phyloP scores from a whole-genome alignment of 2,329 filamentous ascomycete species.

The Venturia nashicola region DNA sequence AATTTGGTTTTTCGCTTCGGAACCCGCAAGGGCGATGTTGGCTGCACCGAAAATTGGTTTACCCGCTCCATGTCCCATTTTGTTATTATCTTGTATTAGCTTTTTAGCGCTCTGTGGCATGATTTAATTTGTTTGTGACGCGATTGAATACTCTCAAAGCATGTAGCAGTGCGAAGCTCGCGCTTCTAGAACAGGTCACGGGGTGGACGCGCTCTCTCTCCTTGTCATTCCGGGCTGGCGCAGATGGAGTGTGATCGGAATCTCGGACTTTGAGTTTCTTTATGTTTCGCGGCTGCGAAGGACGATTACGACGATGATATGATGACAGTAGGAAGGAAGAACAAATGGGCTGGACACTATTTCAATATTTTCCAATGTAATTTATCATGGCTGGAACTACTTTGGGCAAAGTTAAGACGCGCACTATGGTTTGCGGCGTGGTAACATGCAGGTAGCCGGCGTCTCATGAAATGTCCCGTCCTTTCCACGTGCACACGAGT shows the following conservation, averaged over 20 bases:
- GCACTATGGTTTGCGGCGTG: not conserved
- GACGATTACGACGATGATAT: not conserved
- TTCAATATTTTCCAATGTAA: not conserved
- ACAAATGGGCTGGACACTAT: not conserved
- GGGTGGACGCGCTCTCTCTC: not conserved
- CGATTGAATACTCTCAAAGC: not conserved
- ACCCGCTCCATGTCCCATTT: not conserved
- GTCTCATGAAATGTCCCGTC: no score
- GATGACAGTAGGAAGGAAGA: not conserved
- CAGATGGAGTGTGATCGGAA: not conserved
- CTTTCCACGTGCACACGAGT: no score
- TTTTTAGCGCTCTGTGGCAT: not conserved
- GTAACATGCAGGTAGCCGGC: no score
- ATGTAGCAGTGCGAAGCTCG: not conserved
- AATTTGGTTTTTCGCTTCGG: slow-evolving; percentile 1
- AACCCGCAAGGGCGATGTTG: not conserved
- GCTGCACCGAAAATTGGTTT: not conserved
- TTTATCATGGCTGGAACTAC: not conserved
- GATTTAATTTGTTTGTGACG: not conserved
- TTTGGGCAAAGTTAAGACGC: no score
- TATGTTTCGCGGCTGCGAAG: not conserved
- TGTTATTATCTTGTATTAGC: not conserved
- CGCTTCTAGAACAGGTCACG: not conserved
- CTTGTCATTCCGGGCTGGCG: no score
- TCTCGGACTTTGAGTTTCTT: not conserved